Evolutionary conservation across 108 stramenopile species (phyloP), one percentile per base, ranked within the genome.

Genomic region (Fistulifera pelliculosa): DNA sequence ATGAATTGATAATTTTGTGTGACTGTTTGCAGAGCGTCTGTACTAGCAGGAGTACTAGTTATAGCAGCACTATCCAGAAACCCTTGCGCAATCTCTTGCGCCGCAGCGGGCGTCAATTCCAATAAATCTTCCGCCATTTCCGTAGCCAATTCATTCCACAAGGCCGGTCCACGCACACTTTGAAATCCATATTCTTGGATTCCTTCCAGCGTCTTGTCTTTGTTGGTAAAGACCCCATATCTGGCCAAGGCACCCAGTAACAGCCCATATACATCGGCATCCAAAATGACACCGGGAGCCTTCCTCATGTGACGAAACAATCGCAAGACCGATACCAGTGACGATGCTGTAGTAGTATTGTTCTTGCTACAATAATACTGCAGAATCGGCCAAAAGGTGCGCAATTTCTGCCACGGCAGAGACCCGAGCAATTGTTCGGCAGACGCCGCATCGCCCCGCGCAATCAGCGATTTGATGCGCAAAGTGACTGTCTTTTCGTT

Each of bases 381-480:
- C 55, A 85, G 66, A 14, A 87, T 65, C 13, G 90, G 90, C 15
- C 74, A 50, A 62, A 83, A 92, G 13, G 90, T 87, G 45, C 90
- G 79, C 10, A 85, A 66, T 26, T 77, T 49, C 26, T 19, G 17
- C 17, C n/a, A 19, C 12, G 56, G 15, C 41, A 57, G 41, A 1
- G 61, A 65, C 11, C 85, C 73, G 35, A 93, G 61, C 14, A 93
- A 54, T 3, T 51, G 40, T 64, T 93, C 90, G 18, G 90, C 90
- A 16, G 71, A 80, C 0, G 45, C 64, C 6, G 85, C 67, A 60
- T 84, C 67, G 1, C 75, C 76, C 41, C 73, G 54, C 13, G 60
- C 41, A 1, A 88, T 81, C 1, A 93, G 62, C 12, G 61, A 50
- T 47, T 85, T 73, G 0, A 93, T 81, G 0, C 80, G 75, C 22